Evolutionary conservation across 2,329 filamentous ascomycete genomes (phyloP), one percentile per base, ranked within the genome.

Genomic region (Cryphonectria nitschkei): DNA sequence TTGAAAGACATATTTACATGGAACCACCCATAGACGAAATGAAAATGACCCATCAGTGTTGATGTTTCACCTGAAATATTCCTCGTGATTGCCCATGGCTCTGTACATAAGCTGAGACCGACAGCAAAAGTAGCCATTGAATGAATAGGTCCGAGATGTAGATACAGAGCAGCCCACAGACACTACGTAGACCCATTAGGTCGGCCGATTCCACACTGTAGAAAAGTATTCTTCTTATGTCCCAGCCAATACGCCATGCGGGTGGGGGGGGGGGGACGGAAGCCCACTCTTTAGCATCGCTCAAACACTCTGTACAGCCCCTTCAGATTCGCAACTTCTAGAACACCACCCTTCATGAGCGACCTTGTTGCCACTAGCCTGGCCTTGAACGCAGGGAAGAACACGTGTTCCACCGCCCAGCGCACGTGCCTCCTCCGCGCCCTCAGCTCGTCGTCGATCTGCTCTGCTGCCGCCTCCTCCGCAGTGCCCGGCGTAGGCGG

Each of bases 271-370:
- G 26, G 26, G 26, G 26, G 26, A 58, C 7, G 19, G 19, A 50
- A 29, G 43, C 52, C 5, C 3, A n/a, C 11, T 39, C 29, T 14
- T 72, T 80, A 98, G 80, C 96, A 98, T 68, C 96, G 85, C 82
- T 99, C 96, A 84, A 99, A 99, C 2, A 98, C 95, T 62, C 93
- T 86, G 80, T 99, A 99, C 70, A 99, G 79, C 0, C 95, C 94
- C 80, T 97, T 98, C 71, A 98, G 81, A 82, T 97, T 94, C 1
- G 96, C 95, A 65, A 97, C 89, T 81, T 99, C 95, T 63, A 97
- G 83, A 14, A 97, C 89, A 11, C 85, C 87, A 0, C 90, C 92
- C 66, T 90, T 89, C 81, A 97, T 88, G 76, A 98, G 82, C 6
- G 87, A 85, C 74, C 88, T 91, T 11, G 96, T 98, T 29, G 93